A percentile compares a stretch with the other conserved stretches of the same genome.
Evolutionary conservation across 1,139 yeast species (phyloP).

Genomic region (Kodamaea derodonti): DNA sequence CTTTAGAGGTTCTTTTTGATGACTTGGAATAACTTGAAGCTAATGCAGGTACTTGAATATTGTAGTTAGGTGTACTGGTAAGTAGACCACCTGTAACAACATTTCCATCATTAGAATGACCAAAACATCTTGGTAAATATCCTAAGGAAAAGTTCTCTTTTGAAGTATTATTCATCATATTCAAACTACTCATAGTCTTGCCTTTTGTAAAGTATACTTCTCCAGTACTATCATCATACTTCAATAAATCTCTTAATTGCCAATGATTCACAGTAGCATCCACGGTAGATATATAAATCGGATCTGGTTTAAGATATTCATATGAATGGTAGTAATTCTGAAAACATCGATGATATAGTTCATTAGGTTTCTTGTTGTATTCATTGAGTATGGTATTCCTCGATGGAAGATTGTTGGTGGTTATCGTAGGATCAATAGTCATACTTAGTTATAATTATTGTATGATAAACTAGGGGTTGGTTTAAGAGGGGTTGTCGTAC

Average conservation of each 20-base stretch:
- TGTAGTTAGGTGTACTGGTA: constrained; percentile 16
- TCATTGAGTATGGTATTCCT: background rate
- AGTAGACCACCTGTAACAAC: constrained; percentile 72
- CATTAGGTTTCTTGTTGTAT: background rate
- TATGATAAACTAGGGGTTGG: background rate
- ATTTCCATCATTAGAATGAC: constrained; percentile 54
- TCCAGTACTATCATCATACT: constrained; percentile 32
- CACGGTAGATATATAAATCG: constrained; percentile 31
- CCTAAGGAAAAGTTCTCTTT: constrained; percentile 41
- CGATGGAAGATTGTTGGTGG: too few relatives aligned
- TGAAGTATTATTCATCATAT: constrained; percentile 21
- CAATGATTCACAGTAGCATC: constrained; percentile 58
- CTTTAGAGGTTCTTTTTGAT: constrained; percentile 32
- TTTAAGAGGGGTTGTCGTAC: too few relatives aligned
- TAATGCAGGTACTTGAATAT: constrained; percentile 14
- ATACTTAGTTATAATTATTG: too few relatives aligned
- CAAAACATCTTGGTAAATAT: constrained; percentile 66
- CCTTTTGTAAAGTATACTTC: constrained; percentile 31
- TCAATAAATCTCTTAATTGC: constrained; percentile 80
- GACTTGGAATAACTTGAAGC: constrained; percentile 16
- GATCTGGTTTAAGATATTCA: constrained; percentile 35
- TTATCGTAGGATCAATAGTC: too few relatives aligned
- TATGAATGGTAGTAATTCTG: constrained; percentile 45
- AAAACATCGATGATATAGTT: constrained; percentile 28
- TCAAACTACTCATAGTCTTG: constrained; percentile 26